A percentile compares a stretch with the other conserved stretches of the same genome.
Conservation (phyloP, 176 grass and related monocot species). For the Elymus sibiricus region DNA sequence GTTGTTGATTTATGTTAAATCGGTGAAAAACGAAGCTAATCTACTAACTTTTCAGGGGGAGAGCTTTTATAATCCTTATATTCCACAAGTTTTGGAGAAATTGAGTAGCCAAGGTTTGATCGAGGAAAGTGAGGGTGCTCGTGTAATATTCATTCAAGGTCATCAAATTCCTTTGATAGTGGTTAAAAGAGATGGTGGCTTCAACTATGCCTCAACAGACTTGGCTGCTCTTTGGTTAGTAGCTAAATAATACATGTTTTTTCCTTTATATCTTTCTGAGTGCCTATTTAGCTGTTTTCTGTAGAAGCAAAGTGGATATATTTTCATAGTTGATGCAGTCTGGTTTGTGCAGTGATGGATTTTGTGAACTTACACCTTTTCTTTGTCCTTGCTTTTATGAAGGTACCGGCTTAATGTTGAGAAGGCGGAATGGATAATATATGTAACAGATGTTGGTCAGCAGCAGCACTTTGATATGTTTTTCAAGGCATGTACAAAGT, state of each 20-base stretch:
- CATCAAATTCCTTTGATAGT: constrained; percentile 92
- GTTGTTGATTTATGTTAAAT: constrained; percentile 14
- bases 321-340: background rate
- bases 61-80: constrained; percentile 97
- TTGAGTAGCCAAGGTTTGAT: constrained; percentile 61
- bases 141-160: constrained; percentile 70
- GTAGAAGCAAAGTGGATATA: background rate
- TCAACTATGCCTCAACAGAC: constrained; percentile 93
- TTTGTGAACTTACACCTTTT: constrained; percentile 20
- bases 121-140: constrained; percentile 77
- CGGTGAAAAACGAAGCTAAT: constrained; percentile 1
- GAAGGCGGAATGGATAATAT: constrained; percentile 96
- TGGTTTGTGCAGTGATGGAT: background rate
- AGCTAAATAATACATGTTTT: background rate
- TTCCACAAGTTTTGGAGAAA: constrained; percentile 69
- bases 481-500: constrained; percentile 63
- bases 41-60: constrained; percentile 57
- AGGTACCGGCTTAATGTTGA: constrained; percentile 87
- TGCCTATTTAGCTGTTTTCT: background rate
- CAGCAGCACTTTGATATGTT: constrained; percentile 97
- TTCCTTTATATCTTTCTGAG: background rate
- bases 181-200: constrained; percentile 90
- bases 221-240: constrained; percentile 79
- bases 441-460: constrained; percentile 95
- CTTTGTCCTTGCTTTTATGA: constrained; percentile 19